These are phyloP conservation scores for Acanthochlamys bracteata DNA, from an alignment of 106 monocot genomes.

Conservation along the genomic window DNA sequence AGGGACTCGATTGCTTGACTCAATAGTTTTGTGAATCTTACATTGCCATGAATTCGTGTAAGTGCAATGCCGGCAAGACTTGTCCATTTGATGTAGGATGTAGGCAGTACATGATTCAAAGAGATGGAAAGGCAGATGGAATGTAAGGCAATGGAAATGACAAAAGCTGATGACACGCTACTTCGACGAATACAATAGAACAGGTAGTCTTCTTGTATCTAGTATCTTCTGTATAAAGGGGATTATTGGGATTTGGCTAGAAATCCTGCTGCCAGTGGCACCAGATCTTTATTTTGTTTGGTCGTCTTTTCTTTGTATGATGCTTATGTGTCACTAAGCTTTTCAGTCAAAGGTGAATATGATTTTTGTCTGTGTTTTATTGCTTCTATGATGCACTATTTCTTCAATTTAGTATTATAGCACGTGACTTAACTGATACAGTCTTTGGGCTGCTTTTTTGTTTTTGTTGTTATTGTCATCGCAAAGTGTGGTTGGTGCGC, in stretches of 20 bases:
- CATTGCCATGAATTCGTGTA: too few species aligned
- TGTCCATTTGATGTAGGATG: background rate
- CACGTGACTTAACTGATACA: background rate
- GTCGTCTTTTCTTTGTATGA: slow-evolving; percentile 7
- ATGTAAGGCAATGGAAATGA: background rate
- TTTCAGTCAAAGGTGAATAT: background rate
- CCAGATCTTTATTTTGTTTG: background rate
- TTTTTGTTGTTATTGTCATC: too few species aligned
- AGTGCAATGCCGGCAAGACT: too few species aligned
- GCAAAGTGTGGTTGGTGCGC: too few species aligned
- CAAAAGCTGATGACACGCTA: background rate
- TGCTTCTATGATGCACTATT: background rate
- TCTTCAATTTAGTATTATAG: background rate
- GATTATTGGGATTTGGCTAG: background rate
- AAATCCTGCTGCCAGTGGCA: slow-evolving; percentile 5
- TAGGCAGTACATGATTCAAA: background rate
- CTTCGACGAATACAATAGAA: background rate
- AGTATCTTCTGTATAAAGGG: slow-evolving; percentile 12
- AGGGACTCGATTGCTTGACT: slow-evolving; percentile 45
- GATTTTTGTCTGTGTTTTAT: background rate
- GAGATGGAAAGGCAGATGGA: background rate
- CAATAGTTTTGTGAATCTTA: slow-evolving; percentile 15
- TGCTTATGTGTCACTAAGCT: background rate
- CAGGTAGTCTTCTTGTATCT: slow-evolving; percentile 14
- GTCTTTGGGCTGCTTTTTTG: background rate